Percentiles rank a stretch among this genome's conserved stretches.
Conservation (phyloP, 345 rosid genomes). For the Iberis pinnata region DNA sequence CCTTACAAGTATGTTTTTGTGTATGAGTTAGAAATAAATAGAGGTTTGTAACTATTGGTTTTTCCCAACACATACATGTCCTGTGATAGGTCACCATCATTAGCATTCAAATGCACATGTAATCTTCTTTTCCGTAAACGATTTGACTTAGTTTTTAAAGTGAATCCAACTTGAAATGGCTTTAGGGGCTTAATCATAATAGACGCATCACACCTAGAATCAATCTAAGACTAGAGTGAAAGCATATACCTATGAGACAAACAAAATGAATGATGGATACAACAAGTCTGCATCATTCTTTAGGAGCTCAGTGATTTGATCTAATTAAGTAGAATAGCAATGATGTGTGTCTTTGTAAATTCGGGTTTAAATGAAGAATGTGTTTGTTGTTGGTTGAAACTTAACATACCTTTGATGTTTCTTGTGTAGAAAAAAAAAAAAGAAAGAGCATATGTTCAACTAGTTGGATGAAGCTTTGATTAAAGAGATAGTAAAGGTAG, state of each 20-base stretch:
- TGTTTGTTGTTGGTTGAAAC: no score
- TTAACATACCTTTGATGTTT: no score
- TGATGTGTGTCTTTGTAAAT: no score
- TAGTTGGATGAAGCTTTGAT: no score
- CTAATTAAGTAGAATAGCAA: no score
- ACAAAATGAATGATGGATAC: slow-evolving; percentile 25
- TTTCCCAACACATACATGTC: slow-evolving; percentile 27
- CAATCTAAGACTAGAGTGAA: background rate
- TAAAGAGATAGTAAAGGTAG: no score
- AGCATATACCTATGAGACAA: slow-evolving; percentile 28
- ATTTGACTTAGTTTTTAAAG: slow-evolving; percentile 3
- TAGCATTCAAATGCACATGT: slow-evolving; percentile 36
- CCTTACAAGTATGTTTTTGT: no score
- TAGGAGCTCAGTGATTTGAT: slow-evolving; percentile 22
- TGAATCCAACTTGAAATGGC: slow-evolving; percentile 24
- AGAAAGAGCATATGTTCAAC: no score
- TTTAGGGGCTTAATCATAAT: slow-evolving; percentile 14
- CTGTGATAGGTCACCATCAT: slow-evolving; percentile 43
- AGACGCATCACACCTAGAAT: slow-evolving; percentile 22
- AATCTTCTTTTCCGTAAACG: slow-evolving; percentile 24
- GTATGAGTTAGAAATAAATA: no score
- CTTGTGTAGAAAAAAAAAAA: no score
- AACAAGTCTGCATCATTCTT: slow-evolving; percentile 29
- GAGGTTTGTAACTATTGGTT: no score
- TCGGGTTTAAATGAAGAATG: no score